These are phyloP conservation scores for Hemileia vastatrix DNA, from an alignment of 1,284 basidiomycete species.

Conservation along the genomic window DNA sequence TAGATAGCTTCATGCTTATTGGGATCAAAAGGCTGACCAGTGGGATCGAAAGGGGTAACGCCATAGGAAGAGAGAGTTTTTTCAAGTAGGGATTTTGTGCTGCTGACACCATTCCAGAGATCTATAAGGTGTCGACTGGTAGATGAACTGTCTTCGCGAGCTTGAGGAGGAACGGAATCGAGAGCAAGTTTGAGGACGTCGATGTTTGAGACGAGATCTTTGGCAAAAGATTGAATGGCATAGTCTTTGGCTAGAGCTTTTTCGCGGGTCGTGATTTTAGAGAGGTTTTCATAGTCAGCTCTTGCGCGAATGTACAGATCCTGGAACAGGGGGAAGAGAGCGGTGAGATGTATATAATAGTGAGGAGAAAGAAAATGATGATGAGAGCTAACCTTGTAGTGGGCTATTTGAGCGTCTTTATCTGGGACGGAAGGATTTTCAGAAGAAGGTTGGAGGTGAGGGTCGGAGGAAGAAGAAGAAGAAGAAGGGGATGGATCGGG, in stretches of 20 bases:
- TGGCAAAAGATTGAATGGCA: constrained; percentile 82
- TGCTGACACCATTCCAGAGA: constrained; percentile 73
- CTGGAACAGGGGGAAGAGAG: constrained; percentile 31
- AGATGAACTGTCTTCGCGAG: constrained; percentile 43
- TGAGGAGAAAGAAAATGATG: neutral
- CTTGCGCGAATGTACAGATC: constrained; percentile 37
- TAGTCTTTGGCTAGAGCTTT: constrained; percentile 85
- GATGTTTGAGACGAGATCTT: constrained; percentile 77
- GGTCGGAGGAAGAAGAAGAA: neutral
- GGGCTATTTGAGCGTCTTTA: constrained; percentile 18
- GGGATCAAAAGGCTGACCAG: constrained; percentile 85
- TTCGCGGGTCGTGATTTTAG: constrained; percentile 78
- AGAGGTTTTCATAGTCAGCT: constrained; percentile 90
- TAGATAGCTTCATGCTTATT: constrained; percentile 91
- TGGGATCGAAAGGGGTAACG: constrained; percentile 81
- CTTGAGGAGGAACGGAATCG: constrained; percentile 58
- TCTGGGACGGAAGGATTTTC: constrained; percentile 1
- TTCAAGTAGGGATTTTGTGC: constrained; percentile 80
- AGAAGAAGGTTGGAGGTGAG: neutral
- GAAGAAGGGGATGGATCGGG: neutral
- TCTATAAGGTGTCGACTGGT: constrained; percentile 57
- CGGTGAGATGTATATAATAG: neutral
- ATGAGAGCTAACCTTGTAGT: constrained; percentile 16
- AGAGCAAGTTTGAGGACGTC: constrained; percentile 85
- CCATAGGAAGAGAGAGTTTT: constrained; percentile 86